A percentile compares a stretch with the other conserved stretches of the same genome.
Conservation (phyloP, 2,329 filamentous ascomycete species). For the Xylaria arbuscula region DNA sequence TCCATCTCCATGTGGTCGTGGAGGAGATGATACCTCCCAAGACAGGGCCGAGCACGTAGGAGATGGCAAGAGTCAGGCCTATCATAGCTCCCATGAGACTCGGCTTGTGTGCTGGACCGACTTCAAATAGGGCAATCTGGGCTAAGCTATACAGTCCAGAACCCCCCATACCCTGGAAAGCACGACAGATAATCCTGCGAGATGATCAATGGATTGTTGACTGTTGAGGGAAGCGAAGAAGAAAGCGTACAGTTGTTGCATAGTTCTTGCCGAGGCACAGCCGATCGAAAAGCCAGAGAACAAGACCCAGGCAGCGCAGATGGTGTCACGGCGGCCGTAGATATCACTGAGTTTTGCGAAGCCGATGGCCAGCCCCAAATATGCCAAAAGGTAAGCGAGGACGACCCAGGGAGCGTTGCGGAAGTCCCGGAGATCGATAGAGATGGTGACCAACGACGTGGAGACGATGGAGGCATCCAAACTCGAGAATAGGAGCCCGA, state of each 20-base stretch:
- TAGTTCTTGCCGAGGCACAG: constrained; percentile 62
- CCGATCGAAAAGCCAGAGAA: constrained; percentile 67
- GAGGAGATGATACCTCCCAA: constrained; percentile 67
- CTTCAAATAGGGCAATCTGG: constrained; percentile 67
- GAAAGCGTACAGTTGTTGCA: constrained; percentile 61
- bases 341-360: constrained; percentile 70
- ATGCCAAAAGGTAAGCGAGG: constrained; percentile 66
- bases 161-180: constrained; percentile 70
- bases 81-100: constrained; percentile 66
- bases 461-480: constrained; percentile 69
- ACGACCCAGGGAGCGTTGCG: constrained; percentile 66
- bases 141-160: constrained; percentile 71
- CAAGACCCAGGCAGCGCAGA: constrained; percentile 63
- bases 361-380: constrained; percentile 68
- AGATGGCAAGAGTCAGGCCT: constrained; percentile 65
- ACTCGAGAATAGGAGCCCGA: constrained; percentile 67
- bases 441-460: constrained; percentile 68
- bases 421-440: constrained; percentile 62
- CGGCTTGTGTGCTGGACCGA: constrained; percentile 64
- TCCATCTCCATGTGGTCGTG: constrained; percentile 66
- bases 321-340: constrained; percentile 64
- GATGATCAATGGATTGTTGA: constrained; percentile 2
- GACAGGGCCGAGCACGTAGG: constrained; percentile 68
- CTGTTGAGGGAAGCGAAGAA: background rate
- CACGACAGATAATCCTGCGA: constrained; percentile 66